phyloP scores from a whole-genome alignment of 495 filamentous ascomycete species.

The Xylaria flabelliformis region DNA sequence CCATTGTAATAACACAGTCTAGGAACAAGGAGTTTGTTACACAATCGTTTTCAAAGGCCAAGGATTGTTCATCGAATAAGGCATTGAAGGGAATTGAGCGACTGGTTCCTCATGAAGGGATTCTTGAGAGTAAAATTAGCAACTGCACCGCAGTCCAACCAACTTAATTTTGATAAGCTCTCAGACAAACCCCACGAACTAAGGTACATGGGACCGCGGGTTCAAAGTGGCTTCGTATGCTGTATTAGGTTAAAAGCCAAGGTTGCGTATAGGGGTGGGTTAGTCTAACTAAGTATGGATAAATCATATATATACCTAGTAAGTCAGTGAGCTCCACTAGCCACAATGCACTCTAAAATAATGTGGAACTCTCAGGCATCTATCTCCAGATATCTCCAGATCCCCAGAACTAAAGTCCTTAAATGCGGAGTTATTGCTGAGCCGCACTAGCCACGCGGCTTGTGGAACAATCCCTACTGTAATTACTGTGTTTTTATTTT shows the following conservation, averaged over 20 bases:
- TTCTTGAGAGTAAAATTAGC: background rate
- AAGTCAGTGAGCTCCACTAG: too few species aligned
- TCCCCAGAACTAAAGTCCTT: background rate
- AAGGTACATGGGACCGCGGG: background rate
- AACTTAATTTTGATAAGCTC: background rate
- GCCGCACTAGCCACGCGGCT: constrained; percentile 5
- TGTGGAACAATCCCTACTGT: background rate
- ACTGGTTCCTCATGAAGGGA: too few species aligned
- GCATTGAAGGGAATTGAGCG: background rate
- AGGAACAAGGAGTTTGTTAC: background rate
- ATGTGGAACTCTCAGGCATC: too few species aligned
- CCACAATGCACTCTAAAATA: too few species aligned
- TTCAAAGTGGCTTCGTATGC: too few species aligned
- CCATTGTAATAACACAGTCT: background rate
- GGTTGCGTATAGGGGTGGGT: too few species aligned
- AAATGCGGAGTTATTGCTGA: background rate
- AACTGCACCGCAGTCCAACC: background rate
- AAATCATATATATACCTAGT: too few species aligned
- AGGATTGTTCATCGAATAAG: background rate
- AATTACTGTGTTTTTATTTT: background rate
- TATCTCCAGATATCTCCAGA: background rate
- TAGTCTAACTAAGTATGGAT: too few species aligned
- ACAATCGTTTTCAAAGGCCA: background rate
- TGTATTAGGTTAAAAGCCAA: too few species aligned
- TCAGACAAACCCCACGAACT: background rate